These are phyloP conservation scores for Schizosaccharomyces cryophilus DNA, from an alignment of 805 yeast species.

Conservation along the genomic window DNA sequence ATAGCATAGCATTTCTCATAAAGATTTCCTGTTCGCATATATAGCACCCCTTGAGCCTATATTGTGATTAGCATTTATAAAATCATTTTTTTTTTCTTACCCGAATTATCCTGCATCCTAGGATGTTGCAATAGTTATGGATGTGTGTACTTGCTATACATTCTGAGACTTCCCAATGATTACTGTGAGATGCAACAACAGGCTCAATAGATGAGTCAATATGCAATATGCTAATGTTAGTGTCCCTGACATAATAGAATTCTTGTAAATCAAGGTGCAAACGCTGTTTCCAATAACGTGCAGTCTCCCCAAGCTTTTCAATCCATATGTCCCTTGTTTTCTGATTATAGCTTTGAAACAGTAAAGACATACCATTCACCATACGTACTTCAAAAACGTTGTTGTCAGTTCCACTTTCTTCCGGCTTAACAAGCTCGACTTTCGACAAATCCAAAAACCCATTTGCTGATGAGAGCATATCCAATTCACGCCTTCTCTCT, in stretches of 20 bases:
- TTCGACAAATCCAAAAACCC: not conserved
- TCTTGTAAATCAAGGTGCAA: not conserved
- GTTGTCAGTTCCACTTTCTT: not conserved
- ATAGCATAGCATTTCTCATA: not conserved
- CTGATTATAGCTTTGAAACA: not conserved
- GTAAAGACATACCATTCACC: not conserved
- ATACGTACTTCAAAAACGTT: not conserved
- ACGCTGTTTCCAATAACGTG: not conserved
- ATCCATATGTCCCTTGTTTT: not conserved
- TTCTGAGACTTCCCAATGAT: not conserved
- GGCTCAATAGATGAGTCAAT: not conserved
- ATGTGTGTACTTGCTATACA: not conserved
- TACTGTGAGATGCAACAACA: not conserved
- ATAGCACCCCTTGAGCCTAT: not conserved
- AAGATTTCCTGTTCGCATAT: not conserved
- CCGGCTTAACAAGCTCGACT: not conserved
- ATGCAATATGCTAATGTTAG: not conserved
- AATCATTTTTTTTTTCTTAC: not conserved
- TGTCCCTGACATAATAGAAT: not conserved
- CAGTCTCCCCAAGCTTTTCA: not conserved
- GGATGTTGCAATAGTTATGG: not conserved
- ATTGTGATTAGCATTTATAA: not conserved
- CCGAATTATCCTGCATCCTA: not conserved
- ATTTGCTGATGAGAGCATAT: not conserved
- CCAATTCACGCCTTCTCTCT: not conserved